phyloP scores from a whole-genome alignment of 805 yeast species.

The Pichia rugopelliculosa region DNA sequence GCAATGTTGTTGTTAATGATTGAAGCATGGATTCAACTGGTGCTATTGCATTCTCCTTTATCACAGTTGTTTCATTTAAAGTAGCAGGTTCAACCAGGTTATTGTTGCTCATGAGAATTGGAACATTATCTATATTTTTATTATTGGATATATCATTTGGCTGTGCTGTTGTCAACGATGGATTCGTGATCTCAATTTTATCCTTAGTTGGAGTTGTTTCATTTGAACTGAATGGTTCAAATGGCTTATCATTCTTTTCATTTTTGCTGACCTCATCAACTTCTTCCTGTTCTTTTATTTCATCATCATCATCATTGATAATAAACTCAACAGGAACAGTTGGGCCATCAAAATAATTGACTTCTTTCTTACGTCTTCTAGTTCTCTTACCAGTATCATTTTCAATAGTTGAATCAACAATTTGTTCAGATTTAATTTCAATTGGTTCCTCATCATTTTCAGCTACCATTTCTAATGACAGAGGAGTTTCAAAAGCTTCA shows the following conservation, averaged over 20 bases:
- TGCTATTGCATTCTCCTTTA: too few species aligned
- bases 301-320: not conserved
- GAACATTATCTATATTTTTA: too few species aligned
- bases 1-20: too few species aligned
- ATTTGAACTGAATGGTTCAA: not conserved
- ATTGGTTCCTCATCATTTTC: constrained; percentile 8
- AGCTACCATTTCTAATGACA: not conserved
- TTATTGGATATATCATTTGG: too few species aligned
- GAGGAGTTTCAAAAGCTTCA: constrained; percentile 10
- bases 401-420: not conserved
- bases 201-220: not conserved
- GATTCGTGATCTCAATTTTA: too few species aligned
- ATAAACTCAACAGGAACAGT: not conserved
- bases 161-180: not conserved
- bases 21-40: too few species aligned
- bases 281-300: not conserved
- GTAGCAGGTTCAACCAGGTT: too few species aligned
- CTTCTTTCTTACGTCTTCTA: constrained; percentile 7
- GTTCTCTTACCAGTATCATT: not conserved
- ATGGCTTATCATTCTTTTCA: not conserved
- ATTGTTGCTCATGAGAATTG: too few species aligned
- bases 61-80: too few species aligned
- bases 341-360: constrained; percentile 9
- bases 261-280: not conserved
- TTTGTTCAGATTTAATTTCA: not conserved